Conservation (phyloP, 1,284 basidiomycete genomes). For the Cryptococcus sp. region DNA sequence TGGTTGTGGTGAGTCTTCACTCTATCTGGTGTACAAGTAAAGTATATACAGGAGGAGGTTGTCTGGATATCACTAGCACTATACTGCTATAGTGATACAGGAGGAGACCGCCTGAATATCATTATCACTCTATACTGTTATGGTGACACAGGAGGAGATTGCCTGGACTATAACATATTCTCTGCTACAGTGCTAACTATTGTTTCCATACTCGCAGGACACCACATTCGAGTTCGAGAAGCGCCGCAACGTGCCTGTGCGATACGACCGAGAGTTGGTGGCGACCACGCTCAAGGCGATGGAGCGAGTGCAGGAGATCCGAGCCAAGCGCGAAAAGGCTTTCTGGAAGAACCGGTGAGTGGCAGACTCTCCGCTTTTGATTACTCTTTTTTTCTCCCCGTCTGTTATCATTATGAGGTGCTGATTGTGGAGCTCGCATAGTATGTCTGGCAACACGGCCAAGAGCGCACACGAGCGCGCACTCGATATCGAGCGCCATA, state of each 20-base stretch:
- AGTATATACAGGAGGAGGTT: neutral
- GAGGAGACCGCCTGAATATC: too few species aligned
- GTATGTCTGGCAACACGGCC: slow-evolving; percentile 70
- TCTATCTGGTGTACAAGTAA: too few species aligned
- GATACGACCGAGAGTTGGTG: slow-evolving; percentile 94
- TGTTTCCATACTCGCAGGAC: slow-evolving; percentile 63
- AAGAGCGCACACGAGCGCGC: slow-evolving; percentile 50
- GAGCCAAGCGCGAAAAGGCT: slow-evolving; percentile 84
- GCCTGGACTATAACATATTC: too few species aligned
- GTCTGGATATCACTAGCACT: too few species aligned
- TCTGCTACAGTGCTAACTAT: neutral
- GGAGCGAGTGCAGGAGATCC: slow-evolving; percentile 93
- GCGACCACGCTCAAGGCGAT: slow-evolving; percentile 96
- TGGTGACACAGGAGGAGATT: too few species aligned
- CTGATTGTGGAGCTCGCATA: slow-evolving; percentile 42
- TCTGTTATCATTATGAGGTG: neutral
- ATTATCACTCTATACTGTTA: too few species aligned
- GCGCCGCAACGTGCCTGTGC: slow-evolving; percentile 93
- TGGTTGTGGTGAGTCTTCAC: slow-evolving; percentile 79
- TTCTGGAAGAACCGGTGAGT: slow-evolving; percentile 92
- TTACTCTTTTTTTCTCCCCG: neutral
- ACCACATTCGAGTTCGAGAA: slow-evolving; percentile 99
- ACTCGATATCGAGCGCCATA: slow-evolving; percentile 59
- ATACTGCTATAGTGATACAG: too few species aligned
- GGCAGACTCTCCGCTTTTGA: neutral